Conservation (phyloP, 208 protist genomes). For the Porcisia deanei region DNA sequence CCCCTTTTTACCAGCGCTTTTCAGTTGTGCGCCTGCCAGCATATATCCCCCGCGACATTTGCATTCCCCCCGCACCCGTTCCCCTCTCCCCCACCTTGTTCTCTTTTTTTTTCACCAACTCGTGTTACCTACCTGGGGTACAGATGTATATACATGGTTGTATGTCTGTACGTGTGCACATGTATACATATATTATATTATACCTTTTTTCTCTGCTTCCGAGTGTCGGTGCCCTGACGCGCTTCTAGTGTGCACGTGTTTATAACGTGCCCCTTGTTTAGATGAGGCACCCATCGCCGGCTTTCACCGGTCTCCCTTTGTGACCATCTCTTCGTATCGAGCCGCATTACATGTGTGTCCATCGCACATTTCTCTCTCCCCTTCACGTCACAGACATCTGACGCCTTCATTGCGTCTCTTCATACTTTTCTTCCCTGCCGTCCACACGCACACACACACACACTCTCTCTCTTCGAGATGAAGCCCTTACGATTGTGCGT, state of each 20-base stretch:
- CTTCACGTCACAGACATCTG: background rate
- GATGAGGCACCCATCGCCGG: background rate
- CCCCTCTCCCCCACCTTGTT: background rate
- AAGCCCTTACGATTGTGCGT: background rate
- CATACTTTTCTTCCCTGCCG: background rate
- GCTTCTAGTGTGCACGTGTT: background rate
- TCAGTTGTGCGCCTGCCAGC: background rate
- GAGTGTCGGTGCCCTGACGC: background rate
- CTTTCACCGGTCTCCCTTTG: background rate
- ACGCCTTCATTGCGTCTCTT: background rate
- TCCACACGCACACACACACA: background rate
- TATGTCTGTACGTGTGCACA: background rate
- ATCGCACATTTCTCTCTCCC: background rate
- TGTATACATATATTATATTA: background rate
- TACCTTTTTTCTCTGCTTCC: background rate
- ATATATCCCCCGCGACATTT: background rate
- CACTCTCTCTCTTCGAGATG: slow-evolving; percentile 4
- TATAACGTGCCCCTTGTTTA: background rate
- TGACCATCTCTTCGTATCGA: background rate
- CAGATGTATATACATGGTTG: background rate
- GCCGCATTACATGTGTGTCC: background rate
- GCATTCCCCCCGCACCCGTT: background rate
- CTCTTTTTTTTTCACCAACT: background rate
- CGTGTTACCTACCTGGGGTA: background rate
- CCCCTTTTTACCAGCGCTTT: too few relatives aligned